Evolutionary conservation across 306 rosid genomes (phyloP), one percentile per base, ranked within the genome.

Genomic region (Vigna trinervia): DNA sequence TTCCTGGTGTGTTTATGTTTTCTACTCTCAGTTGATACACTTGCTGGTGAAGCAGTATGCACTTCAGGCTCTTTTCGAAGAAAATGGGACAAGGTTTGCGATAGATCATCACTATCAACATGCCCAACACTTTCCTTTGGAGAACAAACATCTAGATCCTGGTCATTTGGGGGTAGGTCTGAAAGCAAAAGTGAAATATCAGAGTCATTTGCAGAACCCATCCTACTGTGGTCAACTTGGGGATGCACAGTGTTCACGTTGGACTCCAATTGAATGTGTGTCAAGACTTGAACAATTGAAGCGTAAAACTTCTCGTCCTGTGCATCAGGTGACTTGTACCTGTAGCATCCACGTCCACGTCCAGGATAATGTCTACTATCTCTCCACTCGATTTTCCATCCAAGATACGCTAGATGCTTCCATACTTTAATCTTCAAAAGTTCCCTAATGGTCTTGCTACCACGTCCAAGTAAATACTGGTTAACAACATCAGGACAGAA

Each of bases 311-410:
- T 84, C 12, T 22, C 13, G 28, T 82, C 90, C 51, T 30, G 52
- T 65, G 47, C 47, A 65, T 73, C 78, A 13, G 91, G 97, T 5
- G 89, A 75, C 68, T 30, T 82, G 66, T 89, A 93, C 77, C 89
- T 71, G 81, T 51, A 84, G 48, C 81, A 30, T 13, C 6, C 65
- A 56, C 71, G 38, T 13, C 6, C 65, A 56, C 69, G 59, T 19
- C 23, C 2, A 28, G 12, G 30, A 56, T 0, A 0, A 1, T 7
- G 0, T 30, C 19, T 63, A 30, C 13, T 64, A 34, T 47, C 50
- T 7, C 65, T 62, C 52, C 65, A 76, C 28, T 93, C 97, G 69
- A 90, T 84, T 67, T 74, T 84, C 94, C 97, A 92, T 48, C 97
- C 97, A 68, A 88, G 84, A 75, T 56, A 79, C 1, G 63, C 85